Conservation (phyloP, 805 yeast species). For the Blastobotrys attinorum region DNA sequence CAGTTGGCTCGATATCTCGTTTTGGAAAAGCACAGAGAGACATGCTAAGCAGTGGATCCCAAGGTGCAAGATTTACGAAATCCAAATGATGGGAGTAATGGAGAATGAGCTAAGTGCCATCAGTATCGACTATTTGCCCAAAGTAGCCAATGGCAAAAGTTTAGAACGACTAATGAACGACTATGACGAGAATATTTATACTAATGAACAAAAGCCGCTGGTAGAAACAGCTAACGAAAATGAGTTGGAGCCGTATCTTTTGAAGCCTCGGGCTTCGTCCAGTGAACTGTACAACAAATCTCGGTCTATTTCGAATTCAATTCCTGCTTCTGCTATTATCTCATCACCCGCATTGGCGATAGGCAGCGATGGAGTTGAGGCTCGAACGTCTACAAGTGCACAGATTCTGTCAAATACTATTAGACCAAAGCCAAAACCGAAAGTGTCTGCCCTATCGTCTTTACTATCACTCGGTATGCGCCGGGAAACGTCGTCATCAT, state of each 20-base stretch:
- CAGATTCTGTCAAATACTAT: slow-evolving; percentile 7
- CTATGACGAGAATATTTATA: slow-evolving; percentile 57
- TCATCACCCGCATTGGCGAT: slow-evolving; percentile 9
- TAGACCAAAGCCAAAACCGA: neutral
- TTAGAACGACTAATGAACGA: slow-evolving; percentile 55
- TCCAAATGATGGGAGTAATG: slow-evolving; percentile 98
- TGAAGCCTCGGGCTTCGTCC: slow-evolving; percentile 14
- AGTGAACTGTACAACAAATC: slow-evolving; percentile 3
- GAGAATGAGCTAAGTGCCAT: slow-evolving; percentile 76
- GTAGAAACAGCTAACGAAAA: slow-evolving; percentile 17
- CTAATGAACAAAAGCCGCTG: slow-evolving; percentile 15
- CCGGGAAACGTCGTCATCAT: neutral
- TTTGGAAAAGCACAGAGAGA: slow-evolving; percentile 59
- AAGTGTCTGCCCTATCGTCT: slow-evolving; percentile 34
- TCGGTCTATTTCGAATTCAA: slow-evolving; percentile 22
- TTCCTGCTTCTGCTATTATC: slow-evolving; percentile 16
- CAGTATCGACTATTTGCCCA: slow-evolving; percentile 51
- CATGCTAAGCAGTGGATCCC: slow-evolving; percentile 67
- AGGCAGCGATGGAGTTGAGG: neutral
- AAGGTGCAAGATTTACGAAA: slow-evolving; percentile 83
- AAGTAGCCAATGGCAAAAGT: slow-evolving; percentile 27
- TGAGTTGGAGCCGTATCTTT: slow-evolving; percentile 23
- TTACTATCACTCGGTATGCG: slow-evolving; percentile 26
- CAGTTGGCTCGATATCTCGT: slow-evolving; percentile 91
- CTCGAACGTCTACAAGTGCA: slow-evolving; percentile 1